Evolutionary conservation across 805 yeast genomes (phyloP), one percentile per base, ranked within the genome.

Genomic region (Tetrapisispora nanseiensis): DNA sequence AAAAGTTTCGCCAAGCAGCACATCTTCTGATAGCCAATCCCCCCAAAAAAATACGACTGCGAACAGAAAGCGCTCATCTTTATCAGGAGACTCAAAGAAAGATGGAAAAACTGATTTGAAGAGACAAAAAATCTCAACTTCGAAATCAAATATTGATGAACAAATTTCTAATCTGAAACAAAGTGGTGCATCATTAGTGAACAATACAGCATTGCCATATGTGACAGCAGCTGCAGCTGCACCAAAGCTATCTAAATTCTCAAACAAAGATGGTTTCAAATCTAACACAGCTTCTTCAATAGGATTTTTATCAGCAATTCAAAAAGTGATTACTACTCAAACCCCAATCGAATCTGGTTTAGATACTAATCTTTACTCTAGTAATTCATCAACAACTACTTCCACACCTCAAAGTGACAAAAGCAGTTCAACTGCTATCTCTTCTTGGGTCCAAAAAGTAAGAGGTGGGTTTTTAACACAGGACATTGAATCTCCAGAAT

Each of bases 171-270:
- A 23, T 38, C n/a, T 11, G 9, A 38, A 31, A 8, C 18, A 11
- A 11, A 30, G 31, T 27, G 2, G 13, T 32, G 22, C 15, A 13
- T 16, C 27, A 13, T 23, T 22, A 36, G 21, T 26, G 22, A 27
- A 19, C 26, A 34, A 7, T 13, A 30, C 16, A 8, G 20, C 19
- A 8, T 28, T 24, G 15, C 39, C 31, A 20, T 68, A 67, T 44
- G 57, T 80, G 35, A 82, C 90, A 12, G 86, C 86, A 16, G 90
- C 90, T 19, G 87, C 87, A 11, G 86, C 86, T 21, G 85, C 90
- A 27, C 92, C 92, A 44, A 69, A 90, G 54, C 74, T 82, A 10
- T 80, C 86, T n/a, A 75, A 76, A 48, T 68, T 74, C 27, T 72
- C 51, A 13, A 41, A 55, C 24, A 56, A 49, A 42, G 51, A 47